These are phyloP conservation scores for Aspergillus carlsbadensis DNA, from an alignment of 495 filamentous ascomycete genomes.

Conservation along the genomic window DNA sequence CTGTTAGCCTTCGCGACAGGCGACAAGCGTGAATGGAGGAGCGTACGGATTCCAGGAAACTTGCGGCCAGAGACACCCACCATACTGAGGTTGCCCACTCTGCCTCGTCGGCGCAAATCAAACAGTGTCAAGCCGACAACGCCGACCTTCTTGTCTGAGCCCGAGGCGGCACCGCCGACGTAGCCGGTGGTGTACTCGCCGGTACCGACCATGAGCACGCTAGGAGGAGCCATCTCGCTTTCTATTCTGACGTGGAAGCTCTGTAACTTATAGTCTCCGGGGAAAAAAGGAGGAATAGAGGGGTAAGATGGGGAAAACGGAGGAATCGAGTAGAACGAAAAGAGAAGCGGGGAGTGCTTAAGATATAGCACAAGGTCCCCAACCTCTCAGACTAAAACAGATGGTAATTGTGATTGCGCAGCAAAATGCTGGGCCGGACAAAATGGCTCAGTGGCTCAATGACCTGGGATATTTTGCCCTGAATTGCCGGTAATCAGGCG, in stretches of 20 bases:
- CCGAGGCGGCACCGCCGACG: constrained; percentile 72
- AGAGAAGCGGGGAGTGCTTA: background rate
- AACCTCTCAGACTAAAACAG: background rate
- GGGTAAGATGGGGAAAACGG: background rate
- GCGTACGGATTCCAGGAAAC: constrained; percentile 84
- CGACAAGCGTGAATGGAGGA: too few species aligned
- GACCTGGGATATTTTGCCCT: background rate
- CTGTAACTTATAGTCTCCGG: background rate
- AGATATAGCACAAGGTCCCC: background rate
- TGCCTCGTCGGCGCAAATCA: constrained; percentile 82
- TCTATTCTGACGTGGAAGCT: background rate
- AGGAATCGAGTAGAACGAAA: background rate
- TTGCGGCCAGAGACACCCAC: constrained; percentile 85
- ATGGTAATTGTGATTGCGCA: background rate
- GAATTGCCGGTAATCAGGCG: constrained; percentile 4
- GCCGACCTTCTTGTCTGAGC: constrained; percentile 89
- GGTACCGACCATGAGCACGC: constrained; percentile 61
- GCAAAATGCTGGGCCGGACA: background rate
- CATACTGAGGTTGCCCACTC: constrained; percentile 85
- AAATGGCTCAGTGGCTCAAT: background rate
- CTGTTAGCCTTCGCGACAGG: background rate
- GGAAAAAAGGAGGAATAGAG: background rate
- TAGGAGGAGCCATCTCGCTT: constrained; percentile 11
- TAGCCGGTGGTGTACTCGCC: constrained; percentile 96
- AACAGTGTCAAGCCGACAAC: constrained; percentile 90